Evolutionary conservation across 306 rosid genomes (phyloP).

Genomic region (Cajanus cajan): DNA sequence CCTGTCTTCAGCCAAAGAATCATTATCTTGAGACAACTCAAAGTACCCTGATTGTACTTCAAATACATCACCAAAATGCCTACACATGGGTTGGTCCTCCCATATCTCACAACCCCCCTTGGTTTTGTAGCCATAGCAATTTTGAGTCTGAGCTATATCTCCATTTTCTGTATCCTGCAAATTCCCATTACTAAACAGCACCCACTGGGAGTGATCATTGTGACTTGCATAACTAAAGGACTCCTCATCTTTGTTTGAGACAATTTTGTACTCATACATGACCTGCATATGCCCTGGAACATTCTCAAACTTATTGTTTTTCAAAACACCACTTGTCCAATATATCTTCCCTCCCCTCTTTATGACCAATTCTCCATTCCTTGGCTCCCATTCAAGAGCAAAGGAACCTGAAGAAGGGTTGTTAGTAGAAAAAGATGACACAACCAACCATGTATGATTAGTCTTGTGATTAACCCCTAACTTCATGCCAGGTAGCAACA

Average conservation of each 20-base stretch:
- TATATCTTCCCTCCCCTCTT: not conserved
- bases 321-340: conserved; percentile 18
- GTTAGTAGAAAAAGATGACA: not conserved
- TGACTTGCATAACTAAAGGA: conserved; percentile 7
- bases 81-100: not conserved
- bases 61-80: conserved; percentile 1
- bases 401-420: conserved; percentile 3
- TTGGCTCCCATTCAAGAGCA: conserved; percentile 9
- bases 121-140: not conserved
- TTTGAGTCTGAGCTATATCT: not conserved
- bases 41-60: not conserved
- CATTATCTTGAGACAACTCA: not conserved
- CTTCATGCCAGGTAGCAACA: conserved; percentile 14
- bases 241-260: conserved; percentile 15
- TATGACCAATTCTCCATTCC: not conserved
- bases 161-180: not conserved
- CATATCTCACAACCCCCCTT: conserved; percentile 6
- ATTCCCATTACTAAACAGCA: conserved; percentile 2
- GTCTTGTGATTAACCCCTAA: conserved; percentile 7
- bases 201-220: not conserved
- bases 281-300: not conserved
- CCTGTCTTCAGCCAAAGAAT: not conserved
- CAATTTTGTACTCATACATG: not conserved
- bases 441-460: not conserved
- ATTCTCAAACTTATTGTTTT: not conserved